These are phyloP conservation scores for Carpinus fangiana DNA, from an alignment of 306 rosid genomes.

Conservation along the genomic window DNA sequence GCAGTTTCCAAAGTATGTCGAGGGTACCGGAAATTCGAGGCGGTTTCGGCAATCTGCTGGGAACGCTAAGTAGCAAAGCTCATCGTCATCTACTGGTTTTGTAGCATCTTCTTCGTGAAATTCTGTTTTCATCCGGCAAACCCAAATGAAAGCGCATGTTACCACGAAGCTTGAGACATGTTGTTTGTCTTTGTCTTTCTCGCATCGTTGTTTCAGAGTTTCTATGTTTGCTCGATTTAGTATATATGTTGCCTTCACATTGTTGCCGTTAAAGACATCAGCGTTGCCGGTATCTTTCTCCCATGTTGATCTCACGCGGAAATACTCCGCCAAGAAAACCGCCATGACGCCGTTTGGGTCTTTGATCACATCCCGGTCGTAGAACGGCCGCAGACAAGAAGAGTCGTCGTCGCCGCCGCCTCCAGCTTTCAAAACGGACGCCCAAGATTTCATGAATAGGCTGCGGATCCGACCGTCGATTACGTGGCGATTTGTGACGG, in stretches of 20 bases:
- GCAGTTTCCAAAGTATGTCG: constrained; percentile 50
- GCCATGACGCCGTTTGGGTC: constrained; percentile 18
- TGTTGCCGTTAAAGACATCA: neutral
- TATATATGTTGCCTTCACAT: constrained; percentile 21
- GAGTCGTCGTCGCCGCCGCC: constrained; percentile 16
- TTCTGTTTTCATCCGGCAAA: constrained; percentile 25
- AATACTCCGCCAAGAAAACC: neutral
- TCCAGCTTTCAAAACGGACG: neutral
- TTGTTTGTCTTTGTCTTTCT: too few species aligned
- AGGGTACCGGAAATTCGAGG: constrained; percentile 28
- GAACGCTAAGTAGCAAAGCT: neutral
- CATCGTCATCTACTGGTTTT: neutral
- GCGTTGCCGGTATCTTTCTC: neutral
- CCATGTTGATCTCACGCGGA: neutral
- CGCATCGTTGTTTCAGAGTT: too few species aligned
- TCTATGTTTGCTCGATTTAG: neutral
- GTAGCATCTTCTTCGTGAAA: neutral
- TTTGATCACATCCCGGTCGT: constrained; percentile 8
- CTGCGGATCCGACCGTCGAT: constrained; percentile 31
- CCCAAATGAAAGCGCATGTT: constrained; percentile 37
- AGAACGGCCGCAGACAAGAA: neutral
- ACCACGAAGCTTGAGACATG: constrained; percentile 29
- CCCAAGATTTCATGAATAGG: constrained; percentile 44
- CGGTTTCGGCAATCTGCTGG: constrained; percentile 44
- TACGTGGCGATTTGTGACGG: neutral